phyloP scores from a whole-genome alignment of 140 eudicot species.

The Flaveria floridana region DNA sequence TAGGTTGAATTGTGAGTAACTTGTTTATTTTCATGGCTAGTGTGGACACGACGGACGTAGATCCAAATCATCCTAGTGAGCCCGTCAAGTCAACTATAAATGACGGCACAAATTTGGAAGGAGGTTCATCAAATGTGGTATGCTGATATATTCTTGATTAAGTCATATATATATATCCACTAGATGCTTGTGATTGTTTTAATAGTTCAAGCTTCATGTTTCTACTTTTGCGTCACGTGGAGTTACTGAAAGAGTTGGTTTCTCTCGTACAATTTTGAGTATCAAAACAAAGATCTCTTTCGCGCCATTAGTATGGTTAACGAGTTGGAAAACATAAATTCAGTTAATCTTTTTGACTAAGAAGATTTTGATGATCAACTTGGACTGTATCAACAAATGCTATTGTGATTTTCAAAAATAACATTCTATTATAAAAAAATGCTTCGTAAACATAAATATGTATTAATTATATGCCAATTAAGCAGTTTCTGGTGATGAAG shows the following conservation, averaged over 20 bases:
- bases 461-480: conserved; percentile 1
- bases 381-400: background rate
- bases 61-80: conserved; percentile 5
- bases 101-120: background rate
- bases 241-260: no score
- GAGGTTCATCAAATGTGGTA: conserved; percentile 27
- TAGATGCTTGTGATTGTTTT: conserved; percentile 13
- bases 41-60: background rate
- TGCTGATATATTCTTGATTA: conserved; percentile 16
- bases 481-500: background rate
- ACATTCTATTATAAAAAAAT: background rate
- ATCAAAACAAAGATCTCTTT: background rate
- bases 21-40: conserved; percentile 27
- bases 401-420: background rate
- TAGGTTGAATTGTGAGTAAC: conserved; percentile 27
- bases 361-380: background rate
- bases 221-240: background rate
- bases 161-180: conserved; percentile 7
- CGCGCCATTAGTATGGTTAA: background rate
- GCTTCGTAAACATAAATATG: background rate
- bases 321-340: background rate
- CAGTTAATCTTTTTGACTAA: background rate
- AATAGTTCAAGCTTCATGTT: background rate
- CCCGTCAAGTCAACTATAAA: conserved; percentile 15
- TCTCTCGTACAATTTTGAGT: background rate